Evolutionary conservation across 169 alveolate species (phyloP).

Genomic region (Eimeria zaria): DNA sequence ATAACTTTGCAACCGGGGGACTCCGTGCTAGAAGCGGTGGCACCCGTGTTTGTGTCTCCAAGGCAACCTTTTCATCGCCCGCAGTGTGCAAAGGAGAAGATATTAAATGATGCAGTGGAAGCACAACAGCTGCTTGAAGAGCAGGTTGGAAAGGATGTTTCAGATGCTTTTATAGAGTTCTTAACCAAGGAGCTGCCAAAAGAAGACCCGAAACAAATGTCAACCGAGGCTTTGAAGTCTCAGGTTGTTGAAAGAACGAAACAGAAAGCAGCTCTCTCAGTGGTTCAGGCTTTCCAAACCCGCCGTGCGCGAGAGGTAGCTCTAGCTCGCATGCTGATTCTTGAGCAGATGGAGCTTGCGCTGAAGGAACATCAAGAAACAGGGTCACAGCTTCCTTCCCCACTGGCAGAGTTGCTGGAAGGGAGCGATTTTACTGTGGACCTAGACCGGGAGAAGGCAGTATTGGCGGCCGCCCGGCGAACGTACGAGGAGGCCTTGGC

Average conservation of each 20-base stretch:
- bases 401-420: not conserved
- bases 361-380: not conserved
- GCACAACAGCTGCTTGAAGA: not conserved
- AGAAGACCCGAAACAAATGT: not conserved
- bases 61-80: not conserved
- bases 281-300: not conserved
- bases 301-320: not conserved
- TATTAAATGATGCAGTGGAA: not conserved
- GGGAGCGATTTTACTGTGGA: not conserved
- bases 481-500: not conserved
- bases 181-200: constrained; percentile 9
- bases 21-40: not conserved
- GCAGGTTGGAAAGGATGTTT: not conserved
- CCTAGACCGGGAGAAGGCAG: not conserved
- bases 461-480: not conserved
- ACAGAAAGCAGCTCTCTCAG: not conserved
- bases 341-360: not conserved
- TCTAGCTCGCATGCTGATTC: not conserved
- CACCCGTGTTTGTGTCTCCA: constrained; percentile 5
- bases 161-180: constrained; percentile 6
- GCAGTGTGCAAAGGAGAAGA: not conserved
- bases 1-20: not conserved
- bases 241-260: not conserved
- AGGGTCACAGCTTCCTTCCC: not conserved
- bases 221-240: not conserved